Base-by-base conservation (phyloP, 192 early-diverging fungal genomes). In the Lobosporangium transversale region DNA sequence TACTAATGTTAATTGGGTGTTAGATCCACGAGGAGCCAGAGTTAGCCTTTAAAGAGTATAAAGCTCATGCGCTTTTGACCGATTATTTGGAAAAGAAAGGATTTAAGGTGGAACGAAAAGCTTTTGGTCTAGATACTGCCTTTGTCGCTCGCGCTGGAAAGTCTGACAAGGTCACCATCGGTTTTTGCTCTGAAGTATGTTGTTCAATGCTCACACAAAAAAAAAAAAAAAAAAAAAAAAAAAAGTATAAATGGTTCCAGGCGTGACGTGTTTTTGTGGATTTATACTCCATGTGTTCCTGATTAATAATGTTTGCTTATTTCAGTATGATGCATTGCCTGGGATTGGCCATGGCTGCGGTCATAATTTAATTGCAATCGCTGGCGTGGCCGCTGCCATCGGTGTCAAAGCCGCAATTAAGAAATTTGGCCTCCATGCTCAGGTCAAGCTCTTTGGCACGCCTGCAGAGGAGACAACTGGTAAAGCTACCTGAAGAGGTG, bases 291-390 rank as follows among this genome's bases (percentile, higher is more conserved):
- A n/a, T n/a, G n/a, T n/a, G n/a, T n/a, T n/a, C n/a, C n/a, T n/a
- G n/a, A n/a, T n/a, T n/a, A n/a, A n/a, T n/a, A n/a, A n/a, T n/a
- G n/a, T n/a, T n/a, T n/a, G n/a, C n/a, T n/a, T n/a, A n/a, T n/a
- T n/a, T n/a, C 12, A 76, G 73, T 91, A 87, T 62, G 89, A 93
- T 78, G 89, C 91, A 8, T 65, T 92, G 33, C 89, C 90, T 18
- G 83, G 70, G 4, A 84, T 91, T 24, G 88, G 90, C 2, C 85
- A 91, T 33, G 89, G 80, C 6, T 92, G 89, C 56, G 90, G 89
- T 14, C 89, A 94, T 57, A 92, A 92, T 62, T 54, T 92, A 59
- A 94, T 94, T 45, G 90, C 89, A 4, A 88, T 92, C 56, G 79
- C 79, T 3, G 89, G 90, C 15, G 76, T 94, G 1, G 89, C 87